Evolutionary conservation across 2,329 filamentous ascomycete genomes (phyloP).

Genomic region (Kalaharituber pfeilii): DNA sequence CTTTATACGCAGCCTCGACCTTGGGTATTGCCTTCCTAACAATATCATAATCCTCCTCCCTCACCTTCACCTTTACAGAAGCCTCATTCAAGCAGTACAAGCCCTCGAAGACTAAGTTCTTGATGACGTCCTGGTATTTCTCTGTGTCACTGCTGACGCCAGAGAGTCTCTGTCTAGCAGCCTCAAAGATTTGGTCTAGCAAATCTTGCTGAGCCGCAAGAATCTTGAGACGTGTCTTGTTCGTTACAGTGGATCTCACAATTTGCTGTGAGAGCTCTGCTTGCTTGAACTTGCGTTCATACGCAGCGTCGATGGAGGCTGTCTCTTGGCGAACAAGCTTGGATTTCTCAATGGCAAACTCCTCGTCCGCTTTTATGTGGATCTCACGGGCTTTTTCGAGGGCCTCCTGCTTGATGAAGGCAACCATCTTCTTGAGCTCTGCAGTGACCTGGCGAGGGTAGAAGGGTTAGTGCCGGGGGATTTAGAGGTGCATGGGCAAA

Average conservation of each 20-base stretch:
- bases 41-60: conserved; percentile 54
- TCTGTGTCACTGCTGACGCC: conserved; percentile 48
- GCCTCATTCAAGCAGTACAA: conserved; percentile 74
- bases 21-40: conserved; percentile 62
- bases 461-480: conserved; percentile 13
- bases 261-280: conserved; percentile 98
- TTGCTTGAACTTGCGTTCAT: conserved; percentile 99
- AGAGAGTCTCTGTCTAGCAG: conserved; percentile 53
- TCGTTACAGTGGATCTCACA: conserved; percentile 84
- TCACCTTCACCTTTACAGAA: conserved; percentile 53
- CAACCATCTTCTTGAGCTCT: conserved; percentile 99
- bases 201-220: conserved; percentile 76
- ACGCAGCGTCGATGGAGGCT: conserved; percentile 72
- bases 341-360: conserved; percentile 97
- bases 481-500: too few relatives aligned
- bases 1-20: conserved; percentile 70
- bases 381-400: conserved; percentile 95
- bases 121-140: conserved; percentile 60
- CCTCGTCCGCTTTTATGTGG: conserved; percentile 93
- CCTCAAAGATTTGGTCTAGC: conserved; percentile 75
- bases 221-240: conserved; percentile 85
- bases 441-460: conserved; percentile 55
- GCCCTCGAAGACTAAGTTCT: conserved; percentile 72
- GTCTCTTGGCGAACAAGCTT: conserved; percentile 96
- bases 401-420: conserved; percentile 98